Base-by-base conservation (phyloP, 2,329 filamentous ascomycete species). In the Botryosphaeria dothidea region DNA sequence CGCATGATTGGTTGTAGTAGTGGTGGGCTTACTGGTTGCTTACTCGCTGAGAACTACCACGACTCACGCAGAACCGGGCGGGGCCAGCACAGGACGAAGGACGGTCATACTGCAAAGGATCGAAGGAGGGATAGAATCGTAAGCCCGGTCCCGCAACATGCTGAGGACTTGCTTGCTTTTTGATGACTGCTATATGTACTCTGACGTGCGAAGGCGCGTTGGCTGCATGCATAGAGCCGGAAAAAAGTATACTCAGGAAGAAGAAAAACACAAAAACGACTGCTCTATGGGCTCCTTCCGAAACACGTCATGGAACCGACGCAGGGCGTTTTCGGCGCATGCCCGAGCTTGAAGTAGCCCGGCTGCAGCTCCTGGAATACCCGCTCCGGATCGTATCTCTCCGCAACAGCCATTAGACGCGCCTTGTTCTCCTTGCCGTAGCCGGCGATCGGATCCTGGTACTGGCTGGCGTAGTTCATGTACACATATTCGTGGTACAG, bases 401-500 rank as follows among this genome's bases (percentile, higher is more conserved):
- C 66, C 8, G 75, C 74, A 15, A 81, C 69, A 1, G 67, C 65
- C 64, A 71, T 71, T 68, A 83, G 63, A 31, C 68, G 73, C 27
- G 68, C 62, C 41, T 74, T 67, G 56, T 79, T 83, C 8, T 66
- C 69, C n/a, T 65, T 49, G 1, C 81, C 80, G 66, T 83, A 84
- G 34, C 77, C 76, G 4, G 70, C 65, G 43, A 83, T 69, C 1
- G 79, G 75, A 66, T 78, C 75, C 68, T 84, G 80, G 64, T 72
- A 79, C 70, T 75, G 72, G 62, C 74, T 75, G 6, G 81, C 81
- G 65, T 83, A 83, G 68, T 83, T 84, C 77, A 83, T 79, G 68
- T 83, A 83, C 25, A 81, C 67, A 64, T 74, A 83, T 34, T 72
- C 65, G 13, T 72, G 67, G 34, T 67, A 66, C 4, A 79, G 36